Evolutionary conservation across 306 rosid species (phyloP), one percentile per base, ranked within the genome.

Genomic region (Castanea crenata): DNA sequence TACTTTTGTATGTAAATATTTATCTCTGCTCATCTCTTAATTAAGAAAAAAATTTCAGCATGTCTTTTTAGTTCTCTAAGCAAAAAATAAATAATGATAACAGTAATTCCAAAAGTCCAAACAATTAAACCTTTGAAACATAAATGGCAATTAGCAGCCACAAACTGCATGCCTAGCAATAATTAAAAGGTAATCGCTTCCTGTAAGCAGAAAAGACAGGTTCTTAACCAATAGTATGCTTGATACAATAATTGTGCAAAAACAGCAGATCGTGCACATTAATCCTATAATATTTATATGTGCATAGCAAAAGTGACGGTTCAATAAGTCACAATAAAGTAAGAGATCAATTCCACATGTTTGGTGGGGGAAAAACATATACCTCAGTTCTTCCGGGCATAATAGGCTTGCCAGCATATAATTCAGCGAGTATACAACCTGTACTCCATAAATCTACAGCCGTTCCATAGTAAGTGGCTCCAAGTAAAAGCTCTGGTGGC

Each of bases 301-400:
- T 55, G n/a, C 59, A 55, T 18, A 34, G 38, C 29, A 59, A 29
- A 55, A n/a, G 1, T 51, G 71, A 57, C 25, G 25, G 71, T 21
- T 78, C 59, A 16, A 51, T 67, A 64, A 56, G 59, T 69, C 61
- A 75, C n/a, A 57, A 74, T 25, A 51, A 71, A 31, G 49, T 61
- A 84, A 81, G 56, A 13, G 51, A 20, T 78, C 44, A 76, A 69
- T 70, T 55, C 72, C 31, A 71, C 34, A 74, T 74, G 67, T 52
- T 34, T 31, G 31, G 5, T 3, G 31, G 52, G 54, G 75, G 13
- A 21, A 74, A 76, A 54, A 16, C 19, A 73, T 63, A 77, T 86
- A 91, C 98, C 97, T 93, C 98, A 5, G 98, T 93, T 90, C 98
- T 90, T 79, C 98, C 98, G 4, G 98, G 98, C 98, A 93, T 93